phyloP scores from a whole-genome alignment of 495 filamentous ascomycete genomes.

The Aspergillus bridgeri region DNA sequence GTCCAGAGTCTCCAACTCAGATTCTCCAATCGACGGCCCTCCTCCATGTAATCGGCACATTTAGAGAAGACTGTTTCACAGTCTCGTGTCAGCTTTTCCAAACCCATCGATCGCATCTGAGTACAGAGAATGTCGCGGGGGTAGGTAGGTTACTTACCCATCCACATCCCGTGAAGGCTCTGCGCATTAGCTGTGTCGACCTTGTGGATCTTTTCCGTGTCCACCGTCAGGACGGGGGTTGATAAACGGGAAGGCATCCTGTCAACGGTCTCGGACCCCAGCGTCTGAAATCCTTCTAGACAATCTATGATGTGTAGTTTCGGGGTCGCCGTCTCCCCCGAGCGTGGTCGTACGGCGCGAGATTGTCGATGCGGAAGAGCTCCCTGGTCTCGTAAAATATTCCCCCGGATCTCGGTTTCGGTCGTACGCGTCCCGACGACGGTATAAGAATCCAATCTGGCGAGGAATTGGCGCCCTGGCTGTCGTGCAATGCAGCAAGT shows the following conservation, averaged over 20 bases:
- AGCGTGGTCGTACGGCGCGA: slow-evolving; percentile 51
- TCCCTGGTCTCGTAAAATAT: slow-evolving; percentile 18
- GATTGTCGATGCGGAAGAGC: slow-evolving; percentile 23
- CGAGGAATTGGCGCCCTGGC: slow-evolving; percentile 23
- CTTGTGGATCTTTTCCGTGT: slow-evolving; percentile 84
- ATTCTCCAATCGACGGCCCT: slow-evolving; percentile 91
- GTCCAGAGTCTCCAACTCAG: slow-evolving; percentile 96
- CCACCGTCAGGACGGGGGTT: slow-evolving; percentile 74
- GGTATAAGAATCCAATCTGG: slow-evolving; percentile 20
- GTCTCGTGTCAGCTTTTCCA: slow-evolving; percentile 1
- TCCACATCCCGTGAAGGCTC: slow-evolving; percentile 97
- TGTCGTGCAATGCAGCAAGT: slow-evolving; percentile 13
- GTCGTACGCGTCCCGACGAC: slow-evolving; percentile 13
- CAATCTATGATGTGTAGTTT: slow-evolving; percentile 24
- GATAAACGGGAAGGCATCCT: slow-evolving; percentile 61
- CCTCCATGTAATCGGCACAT: slow-evolving; percentile 90
- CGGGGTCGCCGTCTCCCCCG: slow-evolving; percentile 53
- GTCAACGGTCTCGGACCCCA: slow-evolving; percentile 22
- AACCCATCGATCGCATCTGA: slow-evolving; percentile 1
- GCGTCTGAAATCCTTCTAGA: slow-evolving; percentile 8
- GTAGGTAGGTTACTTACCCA: slow-evolving; percentile 66
- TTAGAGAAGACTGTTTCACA: slow-evolving; percentile 76
- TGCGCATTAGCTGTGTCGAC: slow-evolving; percentile 90
- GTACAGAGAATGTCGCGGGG: neutral
- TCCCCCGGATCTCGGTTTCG: slow-evolving; percentile 14